Evolutionary conservation across 352 stramenopile species (phyloP).

Genomic region (Globisporangium viniferum): DNA sequence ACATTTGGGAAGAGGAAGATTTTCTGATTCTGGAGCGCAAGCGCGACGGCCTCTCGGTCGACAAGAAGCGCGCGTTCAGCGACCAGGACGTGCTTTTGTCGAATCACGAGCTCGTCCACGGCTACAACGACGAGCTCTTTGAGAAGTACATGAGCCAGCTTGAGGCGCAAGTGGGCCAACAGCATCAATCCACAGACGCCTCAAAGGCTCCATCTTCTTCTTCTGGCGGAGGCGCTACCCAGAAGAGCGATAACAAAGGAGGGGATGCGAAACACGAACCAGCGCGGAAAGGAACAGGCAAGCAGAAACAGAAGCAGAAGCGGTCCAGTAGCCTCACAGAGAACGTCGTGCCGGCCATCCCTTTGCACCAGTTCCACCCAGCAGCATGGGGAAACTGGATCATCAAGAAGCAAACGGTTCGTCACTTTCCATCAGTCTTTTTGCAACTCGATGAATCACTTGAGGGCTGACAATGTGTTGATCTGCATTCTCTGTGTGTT

Average conservation of each 20-base stretch:
- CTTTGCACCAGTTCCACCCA: conserved; percentile 42
- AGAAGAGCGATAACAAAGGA: background rate
- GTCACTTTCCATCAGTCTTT: conserved; percentile 11
- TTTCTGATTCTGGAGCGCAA: conserved; percentile 40
- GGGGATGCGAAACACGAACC: conserved; percentile 13
- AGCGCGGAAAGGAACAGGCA: background rate
- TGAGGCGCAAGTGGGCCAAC: conserved; percentile 19
- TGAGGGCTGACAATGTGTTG: background rate
- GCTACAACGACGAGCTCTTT: conserved; percentile 79
- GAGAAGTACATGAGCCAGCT: conserved; percentile 41
- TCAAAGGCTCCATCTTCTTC: background rate
- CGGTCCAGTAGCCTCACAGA: conserved; percentile 23
- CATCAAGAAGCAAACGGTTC: conserved; percentile 44
- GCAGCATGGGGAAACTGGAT: conserved; percentile 65
- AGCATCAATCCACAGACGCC: background rate
- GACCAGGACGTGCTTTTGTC: conserved; percentile 38
- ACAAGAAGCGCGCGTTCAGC: conserved; percentile 37
- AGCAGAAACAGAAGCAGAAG: conserved; percentile 19
- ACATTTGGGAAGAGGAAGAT: conserved; percentile 78
- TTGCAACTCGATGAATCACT: background rate
- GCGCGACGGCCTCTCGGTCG: conserved; percentile 13
- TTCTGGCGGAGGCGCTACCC: background rate
- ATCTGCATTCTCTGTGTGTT: background rate
- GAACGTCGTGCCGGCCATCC: conserved; percentile 36
- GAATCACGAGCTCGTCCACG: conserved; percentile 62